Percentiles rank a stretch among this genome's conserved stretches.
These are phyloP conservation scores for Tolypocladium tropicale DNA, from an alignment of 2,329 filamentous ascomycete genomes.

Conservation along the genomic window DNA sequence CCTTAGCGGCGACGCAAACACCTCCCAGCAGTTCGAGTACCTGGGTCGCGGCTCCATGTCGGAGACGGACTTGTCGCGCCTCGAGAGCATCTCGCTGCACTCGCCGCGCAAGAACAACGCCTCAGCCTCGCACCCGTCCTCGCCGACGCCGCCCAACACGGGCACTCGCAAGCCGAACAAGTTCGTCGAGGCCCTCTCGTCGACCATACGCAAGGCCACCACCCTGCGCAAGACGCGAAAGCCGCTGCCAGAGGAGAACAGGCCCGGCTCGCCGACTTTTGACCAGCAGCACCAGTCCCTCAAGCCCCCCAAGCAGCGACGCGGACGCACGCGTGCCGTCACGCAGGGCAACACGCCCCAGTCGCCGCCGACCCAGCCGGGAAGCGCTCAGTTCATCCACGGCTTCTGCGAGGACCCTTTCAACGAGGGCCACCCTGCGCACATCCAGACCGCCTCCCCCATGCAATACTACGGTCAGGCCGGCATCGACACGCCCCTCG, in stretches of 20 bases:
- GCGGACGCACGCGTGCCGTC: slow-evolving; percentile 11
- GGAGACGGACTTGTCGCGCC: slow-evolving; percentile 34
- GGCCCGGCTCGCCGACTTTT: slow-evolving; percentile 20
- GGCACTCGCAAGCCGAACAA: slow-evolving; percentile 23
- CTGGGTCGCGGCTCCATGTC: slow-evolving; percentile 30
- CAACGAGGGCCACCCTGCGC: slow-evolving; percentile 17
- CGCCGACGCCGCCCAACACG: slow-evolving; percentile 21
- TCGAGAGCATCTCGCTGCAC: slow-evolving; percentile 37
- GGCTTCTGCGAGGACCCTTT: slow-evolving; percentile 30
- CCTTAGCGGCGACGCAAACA: slow-evolving; percentile 8
- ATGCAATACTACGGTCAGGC: slow-evolving; percentile 20
- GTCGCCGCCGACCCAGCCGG: slow-evolving; percentile 15
- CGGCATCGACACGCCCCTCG: slow-evolving; percentile 25
- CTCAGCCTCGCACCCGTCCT: slow-evolving; percentile 19
- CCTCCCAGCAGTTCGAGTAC: slow-evolving; percentile 10
- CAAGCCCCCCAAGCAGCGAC: slow-evolving; percentile 21
- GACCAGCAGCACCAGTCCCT: slow-evolving; percentile 17
- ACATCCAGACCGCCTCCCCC: slow-evolving; percentile 7
- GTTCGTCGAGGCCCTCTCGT: slow-evolving; percentile 30
- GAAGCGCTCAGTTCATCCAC: slow-evolving; percentile 20
- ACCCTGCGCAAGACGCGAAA: slow-evolving; percentile 21
- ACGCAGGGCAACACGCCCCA: slow-evolving; percentile 8
- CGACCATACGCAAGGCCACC: slow-evolving; percentile 28
- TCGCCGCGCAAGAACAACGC: slow-evolving; percentile 19
- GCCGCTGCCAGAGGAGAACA: slow-evolving; percentile 6